phyloP scores from a whole-genome alignment of 805 yeast genomes.

The Candida sphagnicola region DNA sequence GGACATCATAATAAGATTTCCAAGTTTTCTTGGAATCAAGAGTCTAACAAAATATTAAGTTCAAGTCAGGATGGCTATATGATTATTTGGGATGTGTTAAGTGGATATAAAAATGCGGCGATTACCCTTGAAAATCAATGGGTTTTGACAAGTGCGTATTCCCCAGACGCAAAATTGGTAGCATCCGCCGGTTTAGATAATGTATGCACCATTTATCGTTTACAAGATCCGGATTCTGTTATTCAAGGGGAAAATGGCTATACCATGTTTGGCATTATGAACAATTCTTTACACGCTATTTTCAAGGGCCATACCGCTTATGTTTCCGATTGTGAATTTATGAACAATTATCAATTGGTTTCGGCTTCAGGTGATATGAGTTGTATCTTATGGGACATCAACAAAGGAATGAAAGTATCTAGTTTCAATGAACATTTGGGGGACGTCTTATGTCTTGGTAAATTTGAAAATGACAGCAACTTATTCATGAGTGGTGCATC shows the following conservation, averaged over 20 bases:
- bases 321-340: slow-evolving; percentile 68
- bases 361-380: slow-evolving; percentile 85
- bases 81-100: slow-evolving; percentile 75
- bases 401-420: slow-evolving; percentile 48
- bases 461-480: slow-evolving; percentile 13
- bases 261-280: slow-evolving; percentile 12
- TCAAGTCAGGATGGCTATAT: slow-evolving; percentile 87
- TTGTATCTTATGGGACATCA: slow-evolving; percentile 74
- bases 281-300: slow-evolving; percentile 41
- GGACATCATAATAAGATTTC: slow-evolving; percentile 77
- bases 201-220: slow-evolving; percentile 64
- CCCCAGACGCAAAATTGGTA: slow-evolving; percentile 60
- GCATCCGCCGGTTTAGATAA: slow-evolving; percentile 87
- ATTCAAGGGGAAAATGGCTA: slow-evolving; percentile 3
- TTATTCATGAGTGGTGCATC: slow-evolving; percentile 62
- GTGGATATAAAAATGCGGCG: slow-evolving; percentile 68
- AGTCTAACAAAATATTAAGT: slow-evolving; percentile 57
- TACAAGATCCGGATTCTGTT: slow-evolving; percentile 8
- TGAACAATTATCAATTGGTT: slow-evolving; percentile 51
- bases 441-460: slow-evolving; percentile 54
- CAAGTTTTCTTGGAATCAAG: slow-evolving; percentile 63
- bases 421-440: slow-evolving; percentile 67
- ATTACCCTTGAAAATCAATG: slow-evolving; percentile 72
- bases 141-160: slow-evolving; percentile 71
- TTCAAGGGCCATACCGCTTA: slow-evolving; percentile 83